Evolutionary conservation across 176 grass and related monocot species (phyloP).

Genomic region (Oryza nivara): DNA sequence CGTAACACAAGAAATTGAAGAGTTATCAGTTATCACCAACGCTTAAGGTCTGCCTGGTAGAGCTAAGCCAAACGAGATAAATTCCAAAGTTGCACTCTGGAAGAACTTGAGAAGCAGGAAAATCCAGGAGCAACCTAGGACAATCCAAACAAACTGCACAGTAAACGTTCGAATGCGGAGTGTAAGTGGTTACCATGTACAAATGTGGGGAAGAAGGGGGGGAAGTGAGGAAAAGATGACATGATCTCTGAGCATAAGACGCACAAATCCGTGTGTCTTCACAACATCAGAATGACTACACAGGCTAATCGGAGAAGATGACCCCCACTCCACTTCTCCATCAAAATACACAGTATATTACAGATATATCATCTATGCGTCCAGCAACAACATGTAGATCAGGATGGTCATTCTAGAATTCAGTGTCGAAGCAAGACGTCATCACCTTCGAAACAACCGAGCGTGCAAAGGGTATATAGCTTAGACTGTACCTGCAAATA

Average conservation of each 20-base stretch:
- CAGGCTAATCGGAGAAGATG: background rate
- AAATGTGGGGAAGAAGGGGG: background rate
- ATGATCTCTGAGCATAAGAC: slow-evolving; percentile 24
- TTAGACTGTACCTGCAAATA: slow-evolving; percentile 95
- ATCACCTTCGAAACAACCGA: slow-evolving; percentile 88
- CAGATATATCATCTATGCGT: background rate
- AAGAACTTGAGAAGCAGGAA: background rate
- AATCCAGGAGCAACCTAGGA: background rate
- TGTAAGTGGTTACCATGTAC: background rate
- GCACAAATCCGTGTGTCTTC: background rate
- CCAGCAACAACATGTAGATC: slow-evolving; percentile 2
- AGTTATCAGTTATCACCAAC: no score
- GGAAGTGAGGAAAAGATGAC: background rate
- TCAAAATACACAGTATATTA: slow-evolving; percentile 34
- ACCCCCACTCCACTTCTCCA: background rate
- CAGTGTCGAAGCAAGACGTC: slow-evolving; percentile 89
- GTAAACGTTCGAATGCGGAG: background rate
- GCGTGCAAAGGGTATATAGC: slow-evolving; percentile 98
- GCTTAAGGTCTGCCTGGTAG: background rate
- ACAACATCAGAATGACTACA: slow-evolving; percentile 18
- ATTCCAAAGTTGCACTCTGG: background rate
- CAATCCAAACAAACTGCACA: no score
- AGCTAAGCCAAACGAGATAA: background rate
- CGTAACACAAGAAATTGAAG: background rate
- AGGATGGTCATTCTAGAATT: slow-evolving; percentile 66